Evolutionary conservation across 1,284 basidiomycete species (phyloP).

Genomic region (Rhodotorula sp.): DNA sequence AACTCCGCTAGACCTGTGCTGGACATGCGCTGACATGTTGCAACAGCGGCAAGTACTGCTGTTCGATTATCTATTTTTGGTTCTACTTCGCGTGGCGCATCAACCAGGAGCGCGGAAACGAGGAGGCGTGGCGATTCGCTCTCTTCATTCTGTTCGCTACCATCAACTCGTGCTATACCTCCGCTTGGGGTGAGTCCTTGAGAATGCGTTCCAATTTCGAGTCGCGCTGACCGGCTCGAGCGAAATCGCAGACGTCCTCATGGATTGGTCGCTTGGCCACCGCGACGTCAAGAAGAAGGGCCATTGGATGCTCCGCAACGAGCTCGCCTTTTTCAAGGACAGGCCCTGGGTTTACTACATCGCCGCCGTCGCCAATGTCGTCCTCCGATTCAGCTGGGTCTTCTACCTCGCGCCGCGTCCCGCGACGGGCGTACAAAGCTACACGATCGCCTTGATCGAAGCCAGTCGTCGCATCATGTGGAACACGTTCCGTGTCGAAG

Average conservation of each 20-base stretch:
- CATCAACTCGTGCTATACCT: slow-evolving; percentile 26
- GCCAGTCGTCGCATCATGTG: slow-evolving; percentile 38
- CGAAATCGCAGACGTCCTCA: slow-evolving; percentile 29
- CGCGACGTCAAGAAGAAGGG: slow-evolving; percentile 18
- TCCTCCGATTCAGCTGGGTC: slow-evolving; percentile 43
- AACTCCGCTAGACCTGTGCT: neutral
- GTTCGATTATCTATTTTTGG: slow-evolving; percentile 29
- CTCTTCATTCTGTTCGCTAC: slow-evolving; percentile 36
- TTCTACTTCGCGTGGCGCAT: slow-evolving; percentile 36
- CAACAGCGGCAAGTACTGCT: slow-evolving; percentile 35
- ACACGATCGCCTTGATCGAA: slow-evolving; percentile 37
- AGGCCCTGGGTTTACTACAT: slow-evolving; percentile 42
- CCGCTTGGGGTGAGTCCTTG: slow-evolving; percentile 26
- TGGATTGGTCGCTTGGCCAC: slow-evolving; percentile 45
- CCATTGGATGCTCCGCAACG: slow-evolving; percentile 37
- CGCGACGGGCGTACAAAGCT: slow-evolving; percentile 21
- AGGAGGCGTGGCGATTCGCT: slow-evolving; percentile 21
- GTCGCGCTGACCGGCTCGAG: neutral
- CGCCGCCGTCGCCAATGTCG: slow-evolving; percentile 36
- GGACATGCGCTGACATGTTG: too few relatives aligned
- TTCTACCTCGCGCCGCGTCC: slow-evolving; percentile 31
- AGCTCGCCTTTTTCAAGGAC: slow-evolving; percentile 43
- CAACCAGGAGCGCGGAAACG: slow-evolving; percentile 17
- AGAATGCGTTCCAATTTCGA: too few relatives aligned
- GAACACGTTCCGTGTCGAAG: slow-evolving; percentile 40